Evolutionary conservation across 305 asterid genomes (phyloP), one percentile per base, ranked within the genome.

Genomic region (Fraxinus platypoda): DNA sequence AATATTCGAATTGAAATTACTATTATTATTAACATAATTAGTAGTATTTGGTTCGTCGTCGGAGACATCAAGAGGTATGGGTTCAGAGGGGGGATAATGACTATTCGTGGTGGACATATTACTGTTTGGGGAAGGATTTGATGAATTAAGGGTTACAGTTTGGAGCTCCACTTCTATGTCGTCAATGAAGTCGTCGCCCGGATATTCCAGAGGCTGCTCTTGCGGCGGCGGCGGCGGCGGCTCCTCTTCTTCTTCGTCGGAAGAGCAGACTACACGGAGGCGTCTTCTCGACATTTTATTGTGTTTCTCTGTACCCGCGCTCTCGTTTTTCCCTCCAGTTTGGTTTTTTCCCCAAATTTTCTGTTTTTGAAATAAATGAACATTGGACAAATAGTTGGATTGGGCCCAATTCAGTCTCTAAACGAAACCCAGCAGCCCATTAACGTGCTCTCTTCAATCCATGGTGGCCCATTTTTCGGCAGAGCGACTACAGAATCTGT

Each of bases 101-200:
- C 74, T 77, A 38, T 72, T 80, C 9, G 74, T 84, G 78, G 84
- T 33, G 73, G 84, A 86, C 57, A 68, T 78, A 87, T 72, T 80
- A 68, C 87, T 87, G 78, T 64, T 86, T 68, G 92, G 89, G 21
- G 88, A 82, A 82, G 89, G 90, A 73, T 85, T 85, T 41, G 91
- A 73, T 72, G 98, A 93, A 82, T 88, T 88, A 78, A 95, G 86
- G 76, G 90, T 88, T 25, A 95, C 95, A 15, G 93, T 87, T 87
- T 91, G 91, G 85, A 93, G 88, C 68, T 90, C 86, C 73, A 89
- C 83, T 0, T 85, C 91, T 59, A 90, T 85, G 34, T 86, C 87
- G 57, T 87, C 91, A 26, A 83, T 21, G 35, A 86, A 74, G 33
- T 83, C 81, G 34, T 79, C 88, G 8, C 84, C 89, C 2, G 81